These are phyloP conservation scores for Rubia tinctorum DNA, from an alignment of 305 asterid genomes.

Conservation along the genomic window DNA sequence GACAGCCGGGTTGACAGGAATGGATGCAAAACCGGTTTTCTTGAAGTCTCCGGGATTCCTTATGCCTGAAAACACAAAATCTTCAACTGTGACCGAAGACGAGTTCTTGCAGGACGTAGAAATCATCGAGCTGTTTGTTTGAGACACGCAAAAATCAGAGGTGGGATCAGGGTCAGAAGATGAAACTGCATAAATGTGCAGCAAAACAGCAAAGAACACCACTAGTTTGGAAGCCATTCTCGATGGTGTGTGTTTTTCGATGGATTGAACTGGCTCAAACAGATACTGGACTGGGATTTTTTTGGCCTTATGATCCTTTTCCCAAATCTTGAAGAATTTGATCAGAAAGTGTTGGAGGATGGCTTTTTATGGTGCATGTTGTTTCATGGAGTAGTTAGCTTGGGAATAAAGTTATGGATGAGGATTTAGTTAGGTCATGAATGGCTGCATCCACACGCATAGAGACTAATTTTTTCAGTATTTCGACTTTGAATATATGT, in stretches of 20 bases:
- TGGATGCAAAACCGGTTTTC: conserved; percentile 58
- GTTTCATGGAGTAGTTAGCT: conserved; percentile 30
- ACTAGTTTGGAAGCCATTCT: conserved; percentile 7
- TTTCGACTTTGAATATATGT: neutral
- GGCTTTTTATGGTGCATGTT: neutral
- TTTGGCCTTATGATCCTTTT: neutral
- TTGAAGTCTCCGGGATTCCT: conserved; percentile 36
- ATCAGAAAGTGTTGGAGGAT: neutral
- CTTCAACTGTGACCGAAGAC: conserved; percentile 54
- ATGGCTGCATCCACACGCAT: conserved; percentile 14
- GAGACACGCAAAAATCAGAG: conserved; percentile 70
- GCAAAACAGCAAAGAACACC: conserved; percentile 29
- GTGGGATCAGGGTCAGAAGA: conserved; percentile 70
- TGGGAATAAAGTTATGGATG: conserved; percentile 32
- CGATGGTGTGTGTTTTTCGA: conserved; percentile 3
- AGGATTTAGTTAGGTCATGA: conserved; percentile 18
- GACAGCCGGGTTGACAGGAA: conserved; percentile 48
- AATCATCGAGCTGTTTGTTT: conserved; percentile 38
- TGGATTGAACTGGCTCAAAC: neutral
- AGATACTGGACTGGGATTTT: neutral
- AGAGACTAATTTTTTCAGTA: neutral
- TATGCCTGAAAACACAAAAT: conserved; percentile 56
- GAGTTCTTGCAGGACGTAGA: conserved; percentile 60
- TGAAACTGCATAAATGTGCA: conserved; percentile 19
- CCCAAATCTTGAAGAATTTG: neutral